Evolutionary conservation across 2,329 filamentous ascomycete genomes (phyloP), one percentile per base, ranked within the genome.

Genomic region (Ceratocystis albifundus): DNA sequence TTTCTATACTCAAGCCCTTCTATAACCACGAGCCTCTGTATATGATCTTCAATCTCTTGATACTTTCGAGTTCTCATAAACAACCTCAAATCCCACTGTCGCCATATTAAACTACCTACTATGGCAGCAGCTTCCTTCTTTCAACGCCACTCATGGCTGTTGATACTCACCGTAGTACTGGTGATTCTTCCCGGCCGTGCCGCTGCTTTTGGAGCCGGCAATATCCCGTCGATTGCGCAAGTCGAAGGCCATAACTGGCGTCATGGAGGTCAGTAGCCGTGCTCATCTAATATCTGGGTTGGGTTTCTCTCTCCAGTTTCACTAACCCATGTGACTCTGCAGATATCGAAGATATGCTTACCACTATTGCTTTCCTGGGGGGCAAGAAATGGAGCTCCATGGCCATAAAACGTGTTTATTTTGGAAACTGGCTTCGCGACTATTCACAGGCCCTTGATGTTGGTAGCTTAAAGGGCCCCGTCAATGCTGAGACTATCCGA

Each of bases 401-500:
- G 79, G 84, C 89, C 76, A 81, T 93, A 65, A 88, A 88, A 76
- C 82, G 88, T 66, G 86, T 87, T 36, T 93, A 91, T 76, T 93
- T 93, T 77, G 89, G 89, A 67, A 94, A 94, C 75, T 94, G 89
- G 89, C 78, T 93, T 50, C 83, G 89, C 68, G 89, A 93, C 77
- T 94, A 94, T 74, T 91, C 88, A 12, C 89, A 93, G 72, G 89
- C 89, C 45, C 82, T 93, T 74, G 89, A 93, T 72, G 86, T 92
- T 12, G 88, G 88, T 62, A 90, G 87, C 68, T 75, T 94, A 69
- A 92, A 91, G 76, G 86, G 85, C 68, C 69, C 69, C 4, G 85
- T 90, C 68, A 89, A 88, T 69, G 86, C 88, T 44, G 86, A 87
- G 46, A 91, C 89, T 2, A 89, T 94, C 71, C 82, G 89, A 55